Evolutionary conservation across 192 early-diverging fungal genomes (phyloP), one percentile per base, ranked within the genome.

Genomic region (Backusella sp.): DNA sequence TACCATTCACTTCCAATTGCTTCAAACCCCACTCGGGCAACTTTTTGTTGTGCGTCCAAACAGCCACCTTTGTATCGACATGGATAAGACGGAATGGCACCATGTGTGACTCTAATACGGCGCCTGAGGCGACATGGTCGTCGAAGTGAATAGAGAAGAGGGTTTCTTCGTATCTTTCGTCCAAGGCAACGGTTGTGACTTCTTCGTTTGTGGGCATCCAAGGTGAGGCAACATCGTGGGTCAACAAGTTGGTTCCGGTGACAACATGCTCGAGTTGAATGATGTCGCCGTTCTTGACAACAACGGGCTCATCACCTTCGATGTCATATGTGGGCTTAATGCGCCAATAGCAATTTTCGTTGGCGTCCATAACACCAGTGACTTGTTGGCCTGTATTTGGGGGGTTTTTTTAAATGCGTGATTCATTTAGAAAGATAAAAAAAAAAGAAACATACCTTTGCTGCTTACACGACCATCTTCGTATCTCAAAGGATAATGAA

Each of bases 1-100:
- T 97, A 15, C 97, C 96, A 74, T 97, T 98, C 62, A 98, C 87
- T 79, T 98, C 96, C 66, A 94, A 86, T 84, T 96, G 95, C 42
- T 81, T 83, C 82, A 92, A 96, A 23, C 90, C 97, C 97, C 97
- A 98, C 11, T 89, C 90, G 15, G 97, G 97, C 41, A 98, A 86
- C 36, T 84, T 75, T 21, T 84, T 74, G 65, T 80, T 78, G 70
- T 92, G 91, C 9, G 93, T 91, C 80, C 92, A 91, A 46, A 98
- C 68, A 34, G 92, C 91, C 19, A 97, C 96, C 6, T 91, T 89
- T 37, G 96, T 91, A 36, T 89, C 80, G 62, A 83, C 84, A 76
- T 93, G 96, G n/a, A 95, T 84, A 70, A 98, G 80, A 44, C 89
- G 84, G 75, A 97, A 87, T 65, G 87, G 81, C n/a, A 83, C 90